These are phyloP conservation scores for Cladosporium sphaerospermum DNA, from an alignment of 2,329 filamentous ascomycete species.

Conservation along the genomic window DNA sequence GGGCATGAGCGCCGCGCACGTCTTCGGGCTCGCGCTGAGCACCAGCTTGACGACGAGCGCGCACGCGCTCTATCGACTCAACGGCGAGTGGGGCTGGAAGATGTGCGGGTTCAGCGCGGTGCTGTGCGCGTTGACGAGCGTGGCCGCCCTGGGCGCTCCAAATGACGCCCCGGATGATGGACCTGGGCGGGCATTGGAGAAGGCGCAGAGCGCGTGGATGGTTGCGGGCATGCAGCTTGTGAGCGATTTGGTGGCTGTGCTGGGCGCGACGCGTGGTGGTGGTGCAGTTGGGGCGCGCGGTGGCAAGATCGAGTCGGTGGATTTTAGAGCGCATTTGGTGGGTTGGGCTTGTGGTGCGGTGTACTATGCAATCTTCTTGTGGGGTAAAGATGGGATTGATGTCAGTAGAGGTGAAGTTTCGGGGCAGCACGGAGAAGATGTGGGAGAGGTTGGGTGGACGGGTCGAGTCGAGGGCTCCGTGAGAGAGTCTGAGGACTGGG, in stretches of 20 bases:
- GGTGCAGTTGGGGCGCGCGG: not conserved
- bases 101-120: slow-evolving; percentile 8
- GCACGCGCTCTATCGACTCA: not conserved
- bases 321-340: slow-evolving; percentile 1
- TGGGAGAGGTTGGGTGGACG: not conserved
- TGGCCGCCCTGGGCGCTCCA: slow-evolving; percentile 1
- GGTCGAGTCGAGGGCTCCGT: not conserved
- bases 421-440: not conserved
- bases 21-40: slow-evolving; percentile 9
- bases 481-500: slow-evolving; percentile 3
- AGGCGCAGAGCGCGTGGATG: not conserved
- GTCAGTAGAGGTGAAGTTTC: not conserved
- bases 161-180: not conserved
- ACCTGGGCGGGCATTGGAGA: not conserved
- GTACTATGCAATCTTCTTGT: slow-evolving; percentile 3
- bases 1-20: slow-evolving; percentile 11
- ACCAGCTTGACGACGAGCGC: slow-evolving; percentile 6
- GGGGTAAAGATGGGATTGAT: not conserved
- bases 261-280: not conserved
- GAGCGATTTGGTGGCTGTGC: not conserved
- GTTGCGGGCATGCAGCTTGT: not conserved
- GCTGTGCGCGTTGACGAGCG: slow-evolving; percentile 4
- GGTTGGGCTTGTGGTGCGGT: slow-evolving; percentile 4
- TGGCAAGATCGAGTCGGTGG: not conserved
- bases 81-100: not conserved